Evolutionary conservation across 176 grass and related monocot genomes (phyloP).

Genomic region (Aegilops sharonensis): DNA sequence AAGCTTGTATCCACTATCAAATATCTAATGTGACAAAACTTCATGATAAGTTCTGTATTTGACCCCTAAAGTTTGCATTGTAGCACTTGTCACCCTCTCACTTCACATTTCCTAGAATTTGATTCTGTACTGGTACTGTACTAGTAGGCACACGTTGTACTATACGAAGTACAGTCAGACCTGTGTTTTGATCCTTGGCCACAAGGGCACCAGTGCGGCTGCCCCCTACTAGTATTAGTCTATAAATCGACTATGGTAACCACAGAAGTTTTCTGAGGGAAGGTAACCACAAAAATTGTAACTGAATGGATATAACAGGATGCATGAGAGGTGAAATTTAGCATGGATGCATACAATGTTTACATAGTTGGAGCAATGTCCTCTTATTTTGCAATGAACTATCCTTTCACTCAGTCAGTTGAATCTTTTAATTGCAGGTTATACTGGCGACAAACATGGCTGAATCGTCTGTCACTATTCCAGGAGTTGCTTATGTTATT

Average conservation of each 20-base stretch:
- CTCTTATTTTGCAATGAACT: neutral
- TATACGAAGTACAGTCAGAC: neutral
- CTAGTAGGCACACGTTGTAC: too few relatives aligned
- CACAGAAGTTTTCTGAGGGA: neutral
- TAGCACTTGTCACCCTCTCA: too few relatives aligned
- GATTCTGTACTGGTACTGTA: too few relatives aligned
- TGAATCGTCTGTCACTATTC: constrained; percentile 95
- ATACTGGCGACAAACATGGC: constrained; percentile 96
- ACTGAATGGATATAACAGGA: neutral
- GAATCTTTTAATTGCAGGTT: constrained; percentile 53
- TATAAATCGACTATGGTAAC: neutral
- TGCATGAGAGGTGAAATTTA: neutral
- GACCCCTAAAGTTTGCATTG: too few relatives aligned
- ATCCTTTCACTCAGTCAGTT: neutral
- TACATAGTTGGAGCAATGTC: neutral
- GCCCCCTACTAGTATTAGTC: neutral
- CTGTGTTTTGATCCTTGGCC: neutral
- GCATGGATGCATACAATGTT: neutral
- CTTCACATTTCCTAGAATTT: too few relatives aligned
- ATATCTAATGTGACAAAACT: too few relatives aligned
- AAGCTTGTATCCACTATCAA: too few relatives aligned
- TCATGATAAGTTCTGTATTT: too few relatives aligned
- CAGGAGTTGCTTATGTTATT: constrained; percentile 78
- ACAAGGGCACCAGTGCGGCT: neutral
- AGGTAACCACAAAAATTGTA: neutral